Evolutionary conservation across 73 alveolate species (phyloP), one percentile per base, ranked within the genome.

Genomic region (Paramecium bursaria): DNA sequence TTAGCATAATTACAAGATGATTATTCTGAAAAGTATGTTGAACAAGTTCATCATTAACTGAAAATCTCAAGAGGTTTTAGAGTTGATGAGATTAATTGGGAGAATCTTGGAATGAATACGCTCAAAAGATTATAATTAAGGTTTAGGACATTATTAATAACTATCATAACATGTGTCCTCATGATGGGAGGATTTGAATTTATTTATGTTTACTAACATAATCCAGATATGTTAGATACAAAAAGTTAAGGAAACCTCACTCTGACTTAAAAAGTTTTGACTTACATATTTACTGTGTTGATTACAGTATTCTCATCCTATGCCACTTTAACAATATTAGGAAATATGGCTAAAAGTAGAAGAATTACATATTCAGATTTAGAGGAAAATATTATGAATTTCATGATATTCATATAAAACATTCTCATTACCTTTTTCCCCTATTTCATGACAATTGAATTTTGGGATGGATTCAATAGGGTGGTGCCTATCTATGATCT

Each of bases 131-230:
- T 67, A 67, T 39, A 67, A 21, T 67, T 35, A 39, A 67, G 82
- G 44, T 23, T 67, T 7, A 67, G 44, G 10, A 57, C 82, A 6
- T 39, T 67, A n/a, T 17, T 42, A 21, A 67, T 57, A 67, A 57
- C 55, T 35, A 35, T 47, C 0, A 19, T 67, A 31, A 47, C 82
- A 33, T 25, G 53, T 9, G 33, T 44, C 21, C 21, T 67, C 15
- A 39, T 67, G 30, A 67, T 67, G 82, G 82, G 82, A 14, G 50
- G 82, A 31, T 67, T 67, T 67, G 82, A 67, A 42, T 35, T 67
- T 4, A 67, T 67, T 5, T 67, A 67, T 39, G 26, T 67, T 35
- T 67, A 67, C 44, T 19, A 67, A 67, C 22, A 67, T 13, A 67
- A 27, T 19, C 53, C 82, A 39, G 15, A 67, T 15, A 7, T 39